Evolutionary conservation across 2,329 filamentous ascomycete genomes (phyloP), one percentile per base, ranked within the genome.

Genomic region (Cytospora paraplurivora): DNA sequence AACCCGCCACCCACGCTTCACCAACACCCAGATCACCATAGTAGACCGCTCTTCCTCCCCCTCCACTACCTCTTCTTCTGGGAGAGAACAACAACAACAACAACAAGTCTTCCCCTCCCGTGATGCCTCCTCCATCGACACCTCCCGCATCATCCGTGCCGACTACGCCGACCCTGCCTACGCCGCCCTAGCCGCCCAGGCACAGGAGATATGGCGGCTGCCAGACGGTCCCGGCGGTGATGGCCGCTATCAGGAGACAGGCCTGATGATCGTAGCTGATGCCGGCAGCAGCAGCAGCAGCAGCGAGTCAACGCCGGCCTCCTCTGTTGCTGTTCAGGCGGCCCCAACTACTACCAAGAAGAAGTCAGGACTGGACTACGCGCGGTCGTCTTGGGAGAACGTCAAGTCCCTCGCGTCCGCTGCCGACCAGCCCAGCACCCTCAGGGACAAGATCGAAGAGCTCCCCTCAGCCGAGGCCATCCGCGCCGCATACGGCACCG

Each of bases 101-200:
- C 54, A 65, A 1, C 67, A 66, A 33, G 82, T 88, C 44, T 88
- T 88, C 71, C 86, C 86, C 1, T 79, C 85, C 7, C 76, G 79
- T 51, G 85, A 89, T 70, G 81, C 81, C 63, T 82, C 85, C 57
- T 86, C 83, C 67, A 81, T 88, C 71, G 87, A 89, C 76, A 81
- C 80, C 4, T 88, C 85, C 15, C 83, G 87, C 68, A 87, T 89
- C 69, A 81, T 89, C 67, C 82, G 87, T 62, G 78, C 85, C 57
- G 94, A 98, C 80, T 98, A 98, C 72, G 88, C 91, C 6, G 88
- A 94, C 72, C 78, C 85, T 0, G 84, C 88, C 27, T 98, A 98
- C 76, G 85, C 92, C 7, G 78, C 81, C 17, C 85, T 98, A 53
- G 92, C 89, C 21, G 82, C 85, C 19, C 79, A 85, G 41, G 92